These are phyloP conservation scores for Gossypioides kirkii DNA, from an alignment of 345 rosid species.

Conservation along the genomic window DNA sequence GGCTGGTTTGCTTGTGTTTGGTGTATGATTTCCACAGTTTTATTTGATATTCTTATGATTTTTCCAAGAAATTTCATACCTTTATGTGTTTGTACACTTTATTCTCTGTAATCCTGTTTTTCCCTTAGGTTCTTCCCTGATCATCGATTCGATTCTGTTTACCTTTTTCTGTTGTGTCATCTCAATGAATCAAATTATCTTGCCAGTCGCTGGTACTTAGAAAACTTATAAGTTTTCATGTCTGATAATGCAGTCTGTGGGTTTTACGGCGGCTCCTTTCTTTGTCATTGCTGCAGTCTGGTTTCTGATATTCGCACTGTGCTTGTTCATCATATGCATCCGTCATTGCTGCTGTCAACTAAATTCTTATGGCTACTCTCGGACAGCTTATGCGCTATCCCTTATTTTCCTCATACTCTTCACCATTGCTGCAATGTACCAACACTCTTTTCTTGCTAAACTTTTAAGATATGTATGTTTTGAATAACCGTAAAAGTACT, in stretches of 20 bases:
- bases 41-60: background rate
- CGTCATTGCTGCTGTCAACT: conserved; percentile 71
- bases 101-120: background rate
- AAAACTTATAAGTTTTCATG: background rate
- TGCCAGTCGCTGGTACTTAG: background rate
- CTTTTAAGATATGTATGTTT: background rate
- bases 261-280: conserved; percentile 65
- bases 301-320: conserved; percentile 67
- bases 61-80: background rate
- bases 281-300: conserved; percentile 56
- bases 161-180: background rate
- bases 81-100: background rate
- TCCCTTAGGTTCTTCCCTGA: background rate
- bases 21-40: background rate
- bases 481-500: background rate
- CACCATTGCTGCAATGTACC: conserved; percentile 80
- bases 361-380: conserved; percentile 75
- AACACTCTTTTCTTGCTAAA: background rate
- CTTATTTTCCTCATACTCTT: conserved; percentile 70
- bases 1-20: background rate
- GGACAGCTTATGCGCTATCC: conserved; percentile 69
- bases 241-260: conserved; percentile 69
- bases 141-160: background rate
- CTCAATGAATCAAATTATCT: background rate
- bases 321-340: conserved; percentile 49